Evolutionary conservation across 257 asterid genomes (phyloP).

Genomic region (Solanum paucissectum): DNA sequence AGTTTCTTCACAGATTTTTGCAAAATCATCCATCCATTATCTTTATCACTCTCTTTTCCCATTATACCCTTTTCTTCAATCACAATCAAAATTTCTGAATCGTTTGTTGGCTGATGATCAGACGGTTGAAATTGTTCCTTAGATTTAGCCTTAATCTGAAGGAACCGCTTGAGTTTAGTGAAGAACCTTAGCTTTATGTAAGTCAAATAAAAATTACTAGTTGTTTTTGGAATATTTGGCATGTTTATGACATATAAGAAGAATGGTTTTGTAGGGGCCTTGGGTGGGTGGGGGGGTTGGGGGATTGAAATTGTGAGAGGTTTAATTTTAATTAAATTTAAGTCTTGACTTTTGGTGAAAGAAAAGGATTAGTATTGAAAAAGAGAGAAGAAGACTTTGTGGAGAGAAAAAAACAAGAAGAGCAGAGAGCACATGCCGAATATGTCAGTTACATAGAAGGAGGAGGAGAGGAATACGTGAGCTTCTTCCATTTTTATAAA

Average conservation of each 20-base stretch:
- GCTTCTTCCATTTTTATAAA: not conserved
- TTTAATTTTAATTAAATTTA: not conserved
- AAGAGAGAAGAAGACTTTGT: slow-evolving; percentile 37
- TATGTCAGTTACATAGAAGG: slow-evolving; percentile 16
- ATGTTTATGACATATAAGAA: slow-evolving; percentile 27
- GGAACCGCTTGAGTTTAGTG: slow-evolving; percentile 28
- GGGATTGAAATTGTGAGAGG: slow-evolving; percentile 4
- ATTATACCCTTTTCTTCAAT: slow-evolving; percentile 2
- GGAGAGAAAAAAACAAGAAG: slow-evolving; percentile 21
- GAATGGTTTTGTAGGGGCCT: not conserved
- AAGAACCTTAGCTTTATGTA: slow-evolving; percentile 24
- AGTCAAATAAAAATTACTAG: slow-evolving; percentile 13
- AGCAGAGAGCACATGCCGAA: slow-evolving; percentile 48
- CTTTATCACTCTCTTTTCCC: not conserved
- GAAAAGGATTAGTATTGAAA: not conserved
- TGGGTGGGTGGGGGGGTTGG: not conserved
- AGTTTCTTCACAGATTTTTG: slow-evolving; percentile 65
- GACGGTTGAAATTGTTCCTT: not conserved
- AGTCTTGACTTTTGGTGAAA: slow-evolving; percentile 26
- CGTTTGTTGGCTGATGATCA: not conserved
- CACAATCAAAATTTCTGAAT: not conserved
- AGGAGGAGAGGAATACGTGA: not conserved
- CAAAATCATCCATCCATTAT: slow-evolving; percentile 33
- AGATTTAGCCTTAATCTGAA: slow-evolving; percentile 17
- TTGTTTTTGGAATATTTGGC: not conserved